Percentiles rank a stretch among this genome's conserved stretches.
phyloP scores from a whole-genome alignment of 129 eudicot species.

The Artemisia annua region DNA sequence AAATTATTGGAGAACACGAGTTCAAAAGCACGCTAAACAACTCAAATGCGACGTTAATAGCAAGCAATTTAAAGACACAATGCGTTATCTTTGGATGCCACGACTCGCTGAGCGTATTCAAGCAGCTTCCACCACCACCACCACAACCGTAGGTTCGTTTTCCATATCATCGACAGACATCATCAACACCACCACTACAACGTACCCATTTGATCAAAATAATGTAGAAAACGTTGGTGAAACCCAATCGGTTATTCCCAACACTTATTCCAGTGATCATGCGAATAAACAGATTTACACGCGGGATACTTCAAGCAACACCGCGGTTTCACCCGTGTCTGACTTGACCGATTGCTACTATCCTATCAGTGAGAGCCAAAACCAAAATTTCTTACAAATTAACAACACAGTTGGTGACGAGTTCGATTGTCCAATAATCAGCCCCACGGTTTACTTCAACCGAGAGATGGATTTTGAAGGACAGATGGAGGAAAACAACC shows the following conservation, averaged over 20 bases:
- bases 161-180: slow-evolving; percentile 21
- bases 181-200: slow-evolving; percentile 27
- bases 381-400: slow-evolving; percentile 34
- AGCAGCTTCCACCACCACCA: slow-evolving; percentile 49
- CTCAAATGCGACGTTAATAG: slow-evolving; percentile 90
- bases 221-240: slow-evolving; percentile 23
- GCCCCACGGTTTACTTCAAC: slow-evolving; percentile 53
- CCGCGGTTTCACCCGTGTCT: slow-evolving; percentile 47
- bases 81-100: slow-evolving; percentile 96
- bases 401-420: slow-evolving; percentile 23
- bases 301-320: slow-evolving; percentile 49
- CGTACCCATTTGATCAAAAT: slow-evolving; percentile 8
- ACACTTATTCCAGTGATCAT: slow-evolving; percentile 12
- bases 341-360: slow-evolving; percentile 54
- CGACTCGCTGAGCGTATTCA: slow-evolving; percentile 79
- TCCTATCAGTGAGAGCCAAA: slow-evolving; percentile 31
- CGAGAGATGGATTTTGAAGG: slow-evolving; percentile 41
- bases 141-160: slow-evolving; percentile 10
- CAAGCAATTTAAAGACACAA: slow-evolving; percentile 89
- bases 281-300: slow-evolving; percentile 29
- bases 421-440: slow-evolving; percentile 42
- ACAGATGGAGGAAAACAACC: slow-evolving; percentile 40
- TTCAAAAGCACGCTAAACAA: slow-evolving; percentile 89
- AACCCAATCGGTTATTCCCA: slow-evolving; percentile 33
- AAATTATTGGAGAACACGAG: slow-evolving; percentile 85